phyloP scores from a whole-genome alignment of 2,329 filamentous ascomycete genomes.

The Epichloe uncinata region DNA sequence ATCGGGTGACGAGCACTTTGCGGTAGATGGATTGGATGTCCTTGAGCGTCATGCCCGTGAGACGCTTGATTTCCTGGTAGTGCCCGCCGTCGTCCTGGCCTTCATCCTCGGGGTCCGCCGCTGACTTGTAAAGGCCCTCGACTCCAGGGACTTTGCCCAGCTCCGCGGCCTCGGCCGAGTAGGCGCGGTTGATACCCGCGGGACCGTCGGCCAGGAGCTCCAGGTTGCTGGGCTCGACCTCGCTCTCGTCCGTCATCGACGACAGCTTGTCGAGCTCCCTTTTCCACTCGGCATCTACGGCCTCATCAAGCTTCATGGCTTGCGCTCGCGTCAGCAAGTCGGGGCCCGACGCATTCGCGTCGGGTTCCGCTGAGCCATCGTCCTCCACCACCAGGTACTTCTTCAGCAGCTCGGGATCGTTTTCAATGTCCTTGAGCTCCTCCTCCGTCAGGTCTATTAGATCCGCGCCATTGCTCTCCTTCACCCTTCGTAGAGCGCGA shows the following conservation, averaged over 20 bases:
- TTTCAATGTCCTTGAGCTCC: slow-evolving; percentile 28
- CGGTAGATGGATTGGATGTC: slow-evolving; percentile 43
- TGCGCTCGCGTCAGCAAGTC: slow-evolving; percentile 21
- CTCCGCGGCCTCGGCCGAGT: slow-evolving; percentile 33
- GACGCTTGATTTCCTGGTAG: slow-evolving; percentile 38
- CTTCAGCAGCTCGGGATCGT: slow-evolving; percentile 25
- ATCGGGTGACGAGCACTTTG: slow-evolving; percentile 62
- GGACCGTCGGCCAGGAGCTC: slow-evolving; percentile 25
- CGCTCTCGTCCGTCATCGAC: slow-evolving; percentile 16
- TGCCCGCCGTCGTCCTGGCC: slow-evolving; percentile 36
- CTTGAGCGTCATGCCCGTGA: slow-evolving; percentile 39
- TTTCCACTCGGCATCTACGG: slow-evolving; percentile 22
- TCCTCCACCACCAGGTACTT: slow-evolving; percentile 24
- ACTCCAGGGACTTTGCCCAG: slow-evolving; percentile 42
- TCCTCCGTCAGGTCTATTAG: slow-evolving; percentile 37
- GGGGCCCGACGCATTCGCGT: slow-evolving; percentile 13
- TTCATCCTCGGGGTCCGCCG: slow-evolving; percentile 35
- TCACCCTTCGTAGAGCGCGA: slow-evolving; percentile 28
- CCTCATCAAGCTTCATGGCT: slow-evolving; percentile 24
- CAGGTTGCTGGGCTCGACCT: slow-evolving; percentile 20
- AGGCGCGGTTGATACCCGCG: slow-evolving; percentile 18
- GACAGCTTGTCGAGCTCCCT: slow-evolving; percentile 24
- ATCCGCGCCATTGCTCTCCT: slow-evolving; percentile 27
- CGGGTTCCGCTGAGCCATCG: slow-evolving; percentile 11
- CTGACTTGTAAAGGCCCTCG: slow-evolving; percentile 34